These are phyloP conservation scores for Tolypocladium cylindrosporum DNA, from an alignment of 2,329 filamentous ascomycete species.

Conservation along the genomic window DNA sequence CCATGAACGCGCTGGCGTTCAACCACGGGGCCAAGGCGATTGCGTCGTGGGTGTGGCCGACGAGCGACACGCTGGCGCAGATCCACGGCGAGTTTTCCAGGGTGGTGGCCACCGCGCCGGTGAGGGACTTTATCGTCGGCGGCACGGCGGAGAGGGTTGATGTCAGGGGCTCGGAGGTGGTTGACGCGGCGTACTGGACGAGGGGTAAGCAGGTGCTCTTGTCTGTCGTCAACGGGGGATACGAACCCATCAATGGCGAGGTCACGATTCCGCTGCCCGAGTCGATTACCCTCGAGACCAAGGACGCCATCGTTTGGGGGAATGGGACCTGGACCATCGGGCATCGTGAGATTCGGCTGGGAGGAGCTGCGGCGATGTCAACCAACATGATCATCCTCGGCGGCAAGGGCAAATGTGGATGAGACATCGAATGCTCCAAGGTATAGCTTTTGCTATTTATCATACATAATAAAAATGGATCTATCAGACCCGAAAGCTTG, in stretches of 20 bases:
- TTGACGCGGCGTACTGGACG: slow-evolving; percentile 14
- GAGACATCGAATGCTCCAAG: not conserved
- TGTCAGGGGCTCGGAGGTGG: slow-evolving; percentile 1
- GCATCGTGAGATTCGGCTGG: slow-evolving; percentile 3
- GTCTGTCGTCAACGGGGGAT: slow-evolving; percentile 13
- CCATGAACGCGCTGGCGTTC: slow-evolving; percentile 33
- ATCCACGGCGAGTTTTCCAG: slow-evolving; percentile 28
- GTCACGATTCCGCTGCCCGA: slow-evolving; percentile 8
- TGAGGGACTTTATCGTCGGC: slow-evolving; percentile 27
- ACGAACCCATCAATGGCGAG: slow-evolving; percentile 6
- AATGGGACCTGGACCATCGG: slow-evolving; percentile 8
- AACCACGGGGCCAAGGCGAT: slow-evolving; percentile 34
- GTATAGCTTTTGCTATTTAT: not conserved
- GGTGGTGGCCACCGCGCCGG: slow-evolving; percentile 24
- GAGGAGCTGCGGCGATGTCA: slow-evolving; percentile 9
- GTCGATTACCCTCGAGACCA: slow-evolving; percentile 2
- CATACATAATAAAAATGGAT: not conserved
- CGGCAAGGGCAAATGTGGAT: not conserved
- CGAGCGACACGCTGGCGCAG: slow-evolving; percentile 22
- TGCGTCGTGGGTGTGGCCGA: slow-evolving; percentile 36
- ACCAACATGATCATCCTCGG: slow-evolving; percentile 13
- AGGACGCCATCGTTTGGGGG: slow-evolving; percentile 9
- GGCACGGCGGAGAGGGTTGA: slow-evolving; percentile 12
- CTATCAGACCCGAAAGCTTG: not conserved
- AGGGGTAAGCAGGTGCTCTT: slow-evolving; percentile 8